Evolutionary conservation across 73 alveolate species (phyloP).

Genomic region (Tetrahymena thermophila): DNA sequence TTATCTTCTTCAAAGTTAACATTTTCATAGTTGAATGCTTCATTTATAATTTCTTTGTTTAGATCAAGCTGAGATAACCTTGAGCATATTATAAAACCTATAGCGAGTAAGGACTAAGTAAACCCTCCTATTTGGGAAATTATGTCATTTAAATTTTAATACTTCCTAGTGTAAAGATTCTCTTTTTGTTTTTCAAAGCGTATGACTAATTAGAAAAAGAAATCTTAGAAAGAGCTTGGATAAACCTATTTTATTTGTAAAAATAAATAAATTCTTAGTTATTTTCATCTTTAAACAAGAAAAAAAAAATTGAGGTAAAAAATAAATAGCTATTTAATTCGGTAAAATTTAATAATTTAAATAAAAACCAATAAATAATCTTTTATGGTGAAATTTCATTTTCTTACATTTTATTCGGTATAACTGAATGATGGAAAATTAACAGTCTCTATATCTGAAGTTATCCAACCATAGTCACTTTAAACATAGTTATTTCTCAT

Average conservation of each 20-base stretch:
- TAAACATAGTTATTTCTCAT: not conserved
- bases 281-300: not conserved
- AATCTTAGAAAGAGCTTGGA: not conserved
- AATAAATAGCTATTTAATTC: not conserved
- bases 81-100: not conserved
- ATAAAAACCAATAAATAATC: too few species aligned
- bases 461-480: not conserved
- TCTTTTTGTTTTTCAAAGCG: not conserved
- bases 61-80: not conserved
- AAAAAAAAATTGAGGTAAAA: not conserved
- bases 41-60: not conserved
- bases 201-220: not conserved
- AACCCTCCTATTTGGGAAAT: not conserved
- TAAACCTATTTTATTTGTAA: not conserved
- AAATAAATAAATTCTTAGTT: not conserved
- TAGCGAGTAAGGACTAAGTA: not conserved
- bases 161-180: not conserved
- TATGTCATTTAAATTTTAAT: not conserved
- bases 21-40: not conserved
- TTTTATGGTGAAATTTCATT: too few species aligned
- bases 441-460: not conserved
- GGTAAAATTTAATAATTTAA: too few species aligned
- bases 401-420: not conserved
- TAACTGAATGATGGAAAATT: not conserved
- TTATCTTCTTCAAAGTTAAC: not conserved